Percentiles rank a stretch among this genome's conserved stretches.
These are phyloP conservation scores for Ceratorhiza oryzae-sativae DNA, from an alignment of 1,284 basidiomycete species.

Conservation along the genomic window DNA sequence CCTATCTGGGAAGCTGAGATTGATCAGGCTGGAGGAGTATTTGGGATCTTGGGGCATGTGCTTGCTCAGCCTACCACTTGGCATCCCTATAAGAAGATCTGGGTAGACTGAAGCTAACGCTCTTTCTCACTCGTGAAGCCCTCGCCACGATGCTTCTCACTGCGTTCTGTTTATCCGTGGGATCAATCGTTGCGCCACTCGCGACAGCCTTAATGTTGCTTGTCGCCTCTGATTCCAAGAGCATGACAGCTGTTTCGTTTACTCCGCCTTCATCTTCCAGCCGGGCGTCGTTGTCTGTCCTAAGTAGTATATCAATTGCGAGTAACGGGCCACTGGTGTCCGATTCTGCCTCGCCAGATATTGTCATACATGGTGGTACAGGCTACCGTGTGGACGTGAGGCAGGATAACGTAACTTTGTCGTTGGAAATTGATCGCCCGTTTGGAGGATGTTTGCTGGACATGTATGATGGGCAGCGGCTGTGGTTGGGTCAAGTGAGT, in stretches of 20 bases:
- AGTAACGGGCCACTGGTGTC: neutral
- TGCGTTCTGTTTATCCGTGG: neutral
- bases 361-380: neutral
- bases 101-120: too few relatives aligned
- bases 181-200: neutral
- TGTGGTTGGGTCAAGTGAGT: neutral
- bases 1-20: neutral
- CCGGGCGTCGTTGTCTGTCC: neutral
- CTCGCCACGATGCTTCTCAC: neutral
- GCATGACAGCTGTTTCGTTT: slow-evolving; percentile 18
- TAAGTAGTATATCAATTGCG: neutral
- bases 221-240: slow-evolving; percentile 1
- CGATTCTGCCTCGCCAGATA: neutral
- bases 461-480: slow-evolving; percentile 2
- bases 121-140: too few relatives aligned
- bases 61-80: too few relatives aligned
- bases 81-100: too few relatives aligned
- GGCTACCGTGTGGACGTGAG: neutral
- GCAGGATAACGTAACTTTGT: neutral
- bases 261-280: neutral
- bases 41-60: too few relatives aligned
- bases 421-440: neutral
- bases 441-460: neutral
- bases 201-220: slow-evolving; percentile 4
- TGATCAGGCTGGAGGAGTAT: neutral